Percentiles rank a stretch among this genome's conserved stretches.
Evolutionary conservation across 345 rosid species (phyloP).

Genomic region (Angophora floribunda): DNA sequence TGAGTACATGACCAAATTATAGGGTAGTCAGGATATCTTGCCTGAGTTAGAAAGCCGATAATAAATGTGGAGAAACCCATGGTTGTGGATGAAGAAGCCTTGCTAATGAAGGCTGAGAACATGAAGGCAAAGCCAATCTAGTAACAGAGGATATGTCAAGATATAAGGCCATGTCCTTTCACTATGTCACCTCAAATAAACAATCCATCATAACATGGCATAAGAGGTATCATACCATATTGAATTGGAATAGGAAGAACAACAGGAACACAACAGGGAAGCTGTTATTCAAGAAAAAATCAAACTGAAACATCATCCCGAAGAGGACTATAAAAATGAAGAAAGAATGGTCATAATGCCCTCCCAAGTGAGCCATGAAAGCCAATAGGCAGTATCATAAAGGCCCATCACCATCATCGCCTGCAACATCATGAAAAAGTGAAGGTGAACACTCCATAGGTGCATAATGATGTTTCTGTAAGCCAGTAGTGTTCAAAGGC

Average conservation of each 20-base stretch:
- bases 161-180: neutral
- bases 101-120: conserved; percentile 78
- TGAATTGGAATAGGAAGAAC: conserved; percentile 79
- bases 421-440: conserved; percentile 22
- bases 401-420: conserved; percentile 89
- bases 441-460: neutral
- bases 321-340: conserved; percentile 69
- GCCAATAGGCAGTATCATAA: conserved; percentile 82
- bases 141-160: neutral
- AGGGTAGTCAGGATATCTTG: conserved; percentile 2
- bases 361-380: conserved; percentile 91
- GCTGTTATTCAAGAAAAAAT: conserved; percentile 79
- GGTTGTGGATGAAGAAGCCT: conserved; percentile 75
- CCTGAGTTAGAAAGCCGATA: conserved; percentile 87
- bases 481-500: neutral
- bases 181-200: neutral
- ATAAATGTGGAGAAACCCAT: conserved; percentile 79
- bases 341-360: conserved; percentile 56
- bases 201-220: neutral
- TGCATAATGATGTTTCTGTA: neutral
- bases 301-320: conserved; percentile 93
- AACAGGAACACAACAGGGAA: conserved; percentile 64
- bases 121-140: conserved; percentile 83
- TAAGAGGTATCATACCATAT: conserved; percentile 43
- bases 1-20: neutral